Evolutionary conservation across 2,329 filamentous ascomycete species (phyloP).

Genomic region (Fusarium praegraminearum): DNA sequence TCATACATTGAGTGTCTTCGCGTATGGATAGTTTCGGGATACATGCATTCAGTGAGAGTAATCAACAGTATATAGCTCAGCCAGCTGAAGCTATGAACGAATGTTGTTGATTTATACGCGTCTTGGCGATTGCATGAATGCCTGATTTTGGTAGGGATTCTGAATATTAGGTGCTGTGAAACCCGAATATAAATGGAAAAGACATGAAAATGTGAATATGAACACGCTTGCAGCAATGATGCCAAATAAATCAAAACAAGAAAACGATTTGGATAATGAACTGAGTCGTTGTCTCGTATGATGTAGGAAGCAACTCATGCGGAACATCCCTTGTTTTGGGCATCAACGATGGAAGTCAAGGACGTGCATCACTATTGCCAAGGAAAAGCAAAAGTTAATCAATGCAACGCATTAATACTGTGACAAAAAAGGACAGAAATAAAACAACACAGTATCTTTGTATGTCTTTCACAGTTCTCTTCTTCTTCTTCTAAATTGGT

Average conservation of each 20-base stretch:
- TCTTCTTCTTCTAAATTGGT: not conserved
- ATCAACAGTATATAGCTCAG: not conserved
- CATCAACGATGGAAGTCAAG: slow-evolving; percentile 6
- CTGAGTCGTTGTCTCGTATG: not conserved
- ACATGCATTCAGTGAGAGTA: not conserved
- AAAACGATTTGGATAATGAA: not conserved
- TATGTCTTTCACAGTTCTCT: not conserved
- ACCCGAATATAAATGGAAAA: not conserved
- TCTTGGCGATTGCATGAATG: slow-evolving; percentile 6
- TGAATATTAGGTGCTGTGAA: not conserved
- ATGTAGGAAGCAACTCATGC: slow-evolving; percentile 15
- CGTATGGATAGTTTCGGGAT: not conserved
- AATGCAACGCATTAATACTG: not conserved
- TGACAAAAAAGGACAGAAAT: not conserved
- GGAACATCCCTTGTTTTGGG: slow-evolving; percentile 20
- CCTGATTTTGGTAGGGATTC: slow-evolving; percentile 3
- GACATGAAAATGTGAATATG: not conserved
- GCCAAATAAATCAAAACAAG: not conserved
- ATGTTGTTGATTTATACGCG: slow-evolving; percentile 1
- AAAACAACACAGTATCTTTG: no score
- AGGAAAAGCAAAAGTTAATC: not conserved
- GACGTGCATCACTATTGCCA: slow-evolving; percentile 33
- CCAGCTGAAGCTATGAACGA: not conserved
- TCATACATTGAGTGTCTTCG: not conserved
- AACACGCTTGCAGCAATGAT: not conserved